Conservation (phyloP, 257 asterid species). For the Ocimum tenuiflorum region DNA sequence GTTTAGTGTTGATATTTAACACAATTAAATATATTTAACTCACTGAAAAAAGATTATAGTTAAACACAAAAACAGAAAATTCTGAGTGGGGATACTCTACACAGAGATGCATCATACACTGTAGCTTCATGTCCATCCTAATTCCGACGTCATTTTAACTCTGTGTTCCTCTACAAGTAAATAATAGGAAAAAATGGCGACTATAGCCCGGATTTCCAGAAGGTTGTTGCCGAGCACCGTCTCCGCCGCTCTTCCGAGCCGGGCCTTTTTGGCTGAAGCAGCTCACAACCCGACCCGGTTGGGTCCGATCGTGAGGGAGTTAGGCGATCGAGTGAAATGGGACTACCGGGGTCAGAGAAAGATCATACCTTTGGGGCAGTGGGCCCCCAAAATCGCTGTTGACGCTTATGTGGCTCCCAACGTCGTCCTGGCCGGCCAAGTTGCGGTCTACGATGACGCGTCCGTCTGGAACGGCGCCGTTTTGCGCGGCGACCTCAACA, state of each 20-base stretch:
- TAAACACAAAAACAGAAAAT: too few species aligned
- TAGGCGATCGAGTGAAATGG: constrained; percentile 78
- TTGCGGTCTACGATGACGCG: constrained; percentile 75
- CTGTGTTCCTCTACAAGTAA: background rate
- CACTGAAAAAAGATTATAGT: too few species aligned
- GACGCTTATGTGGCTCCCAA: constrained; percentile 94
- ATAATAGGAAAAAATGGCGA: constrained; percentile 43
- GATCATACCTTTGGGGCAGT: constrained; percentile 79
- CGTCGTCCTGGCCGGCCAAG: constrained; percentile 93
- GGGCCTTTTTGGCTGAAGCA: constrained; percentile 46
- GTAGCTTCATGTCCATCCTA: background rate
- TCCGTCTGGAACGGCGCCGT: constrained; percentile 88
- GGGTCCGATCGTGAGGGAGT: constrained; percentile 37
- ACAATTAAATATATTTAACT: too few species aligned
- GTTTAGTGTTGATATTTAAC: too few species aligned
- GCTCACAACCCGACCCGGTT: constrained; percentile 20
- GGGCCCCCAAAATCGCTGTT: constrained; percentile 81
- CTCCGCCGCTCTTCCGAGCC: constrained; percentile 25
- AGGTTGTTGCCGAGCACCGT: constrained; percentile 44
- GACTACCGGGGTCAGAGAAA: constrained; percentile 82
- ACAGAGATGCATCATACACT: too few species aligned
- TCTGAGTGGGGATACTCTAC: too few species aligned
- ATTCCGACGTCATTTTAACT: background rate
- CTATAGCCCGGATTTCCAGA: constrained; percentile 54
- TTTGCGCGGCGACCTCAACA: constrained; percentile 75